These are phyloP conservation scores for Rhodamnia argentea DNA, from an alignment of 345 rosid species.

Conservation along the genomic window DNA sequence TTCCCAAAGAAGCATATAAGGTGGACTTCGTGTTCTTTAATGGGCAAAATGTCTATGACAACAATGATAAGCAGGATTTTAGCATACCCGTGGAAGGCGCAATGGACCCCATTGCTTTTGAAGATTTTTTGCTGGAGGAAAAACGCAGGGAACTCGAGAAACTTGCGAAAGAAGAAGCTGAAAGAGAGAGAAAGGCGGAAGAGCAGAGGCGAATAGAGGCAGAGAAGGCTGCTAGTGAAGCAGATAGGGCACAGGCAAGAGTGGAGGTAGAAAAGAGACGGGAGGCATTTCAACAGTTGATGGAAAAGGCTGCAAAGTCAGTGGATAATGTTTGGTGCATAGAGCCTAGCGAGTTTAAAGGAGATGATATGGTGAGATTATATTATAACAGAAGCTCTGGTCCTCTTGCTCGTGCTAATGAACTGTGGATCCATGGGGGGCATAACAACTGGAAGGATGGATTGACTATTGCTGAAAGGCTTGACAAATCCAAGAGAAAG, in stretches of 20 bases:
- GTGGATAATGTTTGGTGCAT: conserved; percentile 57
- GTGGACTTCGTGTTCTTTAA: conserved; percentile 87
- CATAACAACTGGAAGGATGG: conserved; percentile 73
- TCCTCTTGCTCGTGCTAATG: conserved; percentile 55
- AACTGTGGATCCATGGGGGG: conserved; percentile 94
- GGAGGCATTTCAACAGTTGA: conserved; percentile 25
- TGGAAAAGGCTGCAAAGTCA: conserved; percentile 40
- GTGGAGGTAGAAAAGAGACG: conserved; percentile 44
- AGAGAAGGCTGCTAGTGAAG: conserved; percentile 65
- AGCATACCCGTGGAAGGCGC: conserved; percentile 60
- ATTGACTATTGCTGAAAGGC: conserved; percentile 48
- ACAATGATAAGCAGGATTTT: conserved; percentile 64
- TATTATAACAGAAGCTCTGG: conserved; percentile 67
- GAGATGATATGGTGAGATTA: conserved; percentile 41
- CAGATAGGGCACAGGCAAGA: conserved; percentile 66
- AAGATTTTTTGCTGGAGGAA: conserved; percentile 81
- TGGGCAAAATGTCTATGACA: conserved; percentile 66
- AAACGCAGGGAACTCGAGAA: conserved; percentile 64
- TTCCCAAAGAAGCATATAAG: conserved; percentile 84
- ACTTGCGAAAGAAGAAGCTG: conserved; percentile 72
- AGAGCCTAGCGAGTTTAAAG: conserved; percentile 55
- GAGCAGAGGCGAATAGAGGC: conserved; percentile 68
- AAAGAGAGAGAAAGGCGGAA: conserved; percentile 61
- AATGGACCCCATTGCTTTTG: conserved; percentile 63
- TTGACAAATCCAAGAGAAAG: conserved; percentile 35